A percentile compares a stretch with the other conserved stretches of the same genome.
phyloP scores from a whole-genome alignment of 2,329 filamentous ascomycete species.

The Cadophora luteo-olivacea region DNA sequence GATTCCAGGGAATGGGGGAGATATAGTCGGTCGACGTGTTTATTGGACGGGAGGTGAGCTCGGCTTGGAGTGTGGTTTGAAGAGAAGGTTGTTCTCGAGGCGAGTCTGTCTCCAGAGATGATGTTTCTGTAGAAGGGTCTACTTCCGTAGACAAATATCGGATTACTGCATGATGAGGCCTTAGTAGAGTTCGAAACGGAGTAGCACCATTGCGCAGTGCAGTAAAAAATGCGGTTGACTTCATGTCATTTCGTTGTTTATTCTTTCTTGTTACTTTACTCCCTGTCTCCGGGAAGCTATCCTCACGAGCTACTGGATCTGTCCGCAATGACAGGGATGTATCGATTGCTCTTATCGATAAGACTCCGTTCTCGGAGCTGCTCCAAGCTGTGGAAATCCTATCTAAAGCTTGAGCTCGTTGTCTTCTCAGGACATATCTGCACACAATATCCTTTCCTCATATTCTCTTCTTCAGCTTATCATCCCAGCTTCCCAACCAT shows the following conservation, averaged over 20 bases:
- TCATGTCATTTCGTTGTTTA: constrained; percentile 23
- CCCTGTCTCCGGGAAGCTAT: neutral
- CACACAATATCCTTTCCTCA: constrained; percentile 10
- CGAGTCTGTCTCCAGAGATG: neutral
- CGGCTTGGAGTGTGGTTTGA: constrained; percentile 31
- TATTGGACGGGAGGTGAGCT: constrained; percentile 36
- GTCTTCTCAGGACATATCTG: neutral
- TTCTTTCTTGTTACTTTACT: neutral
- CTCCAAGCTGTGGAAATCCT: neutral
- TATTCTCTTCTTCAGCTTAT: constrained; percentile 26
- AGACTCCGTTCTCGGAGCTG: constrained; percentile 19
- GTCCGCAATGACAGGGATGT: neutral
- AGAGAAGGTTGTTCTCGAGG: neutral
- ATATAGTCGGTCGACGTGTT: constrained; percentile 55
- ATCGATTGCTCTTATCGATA: constrained; percentile 34
- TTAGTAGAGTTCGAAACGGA: neutral
- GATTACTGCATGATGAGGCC: neutral
- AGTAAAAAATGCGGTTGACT: constrained; percentile 18
- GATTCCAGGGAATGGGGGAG: constrained; percentile 66
- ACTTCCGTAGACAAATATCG: constrained; percentile 2
- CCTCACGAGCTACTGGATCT: neutral
- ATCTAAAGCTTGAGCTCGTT: neutral
- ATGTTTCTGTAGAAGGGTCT: neutral
- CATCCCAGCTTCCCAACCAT: constrained; percentile 74
- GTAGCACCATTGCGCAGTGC: neutral